Evolutionary conservation across 139 green algal species (phyloP), one percentile per base, ranked within the genome.

Genomic region (Chlorella sp.): DNA sequence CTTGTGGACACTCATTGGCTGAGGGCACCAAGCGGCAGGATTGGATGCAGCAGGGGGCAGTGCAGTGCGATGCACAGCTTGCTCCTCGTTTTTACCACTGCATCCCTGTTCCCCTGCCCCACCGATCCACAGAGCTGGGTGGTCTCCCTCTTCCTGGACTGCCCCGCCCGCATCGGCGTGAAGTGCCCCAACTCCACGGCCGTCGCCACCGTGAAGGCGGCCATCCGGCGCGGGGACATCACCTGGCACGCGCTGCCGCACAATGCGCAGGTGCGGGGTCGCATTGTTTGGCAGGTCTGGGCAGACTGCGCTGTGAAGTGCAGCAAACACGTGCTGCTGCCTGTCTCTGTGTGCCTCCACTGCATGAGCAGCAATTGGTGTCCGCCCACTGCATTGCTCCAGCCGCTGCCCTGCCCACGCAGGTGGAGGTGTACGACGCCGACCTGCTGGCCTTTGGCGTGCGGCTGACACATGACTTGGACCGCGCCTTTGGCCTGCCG

Each of bases 141-240:
- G 25, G 60, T 93, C 0, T 91, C 84, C 6, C 84, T 95, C 17
- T 95, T 85, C 85, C 74, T 95, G 28, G 87, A 94, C 84, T 95
- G 92, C 75, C 92, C 92, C 13, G 34, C 74, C 3, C 74, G 64
- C 68, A 86, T 95, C 57, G 90, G 92, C 20, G 34, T 95, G 4
- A 62, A 79, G 6, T 95, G 92, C 84, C 92, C 92, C 60, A 82
- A 82, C 36, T 11, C 78, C 28, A 84, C 64, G 4, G 64, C 63
- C 0, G 64, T 84, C 51, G 55, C 32, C 30, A 86, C 47, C 1
- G 86, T 95, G 26, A 16, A 64, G 28, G 75, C 69, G 11, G 91
- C 91, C 7, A 73, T 94, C 6, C 18, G n/a, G n/a, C 30, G 57
- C 4, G 91, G 92, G 21, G 76, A 86, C 72, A 73, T 87, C 30